Evolutionary conservation across 2,329 filamentous ascomycete species (phyloP).

Genomic region (Epichloe glyceriae): DNA sequence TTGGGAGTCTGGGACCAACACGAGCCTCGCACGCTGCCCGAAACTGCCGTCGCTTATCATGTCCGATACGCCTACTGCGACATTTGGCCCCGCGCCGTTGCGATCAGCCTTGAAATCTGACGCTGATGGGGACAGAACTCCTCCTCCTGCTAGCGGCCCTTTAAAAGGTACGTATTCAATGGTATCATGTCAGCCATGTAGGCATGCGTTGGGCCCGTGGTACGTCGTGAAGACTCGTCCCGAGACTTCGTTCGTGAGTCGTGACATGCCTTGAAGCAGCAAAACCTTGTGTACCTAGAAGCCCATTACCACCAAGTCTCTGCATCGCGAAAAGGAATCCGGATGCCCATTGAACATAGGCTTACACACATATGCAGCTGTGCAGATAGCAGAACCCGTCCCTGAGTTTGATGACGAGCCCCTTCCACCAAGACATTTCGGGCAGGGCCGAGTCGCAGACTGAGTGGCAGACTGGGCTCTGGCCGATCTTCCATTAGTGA

Average conservation of each 20-base stretch:
- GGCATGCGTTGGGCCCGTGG: not conserved
- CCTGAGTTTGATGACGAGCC: constrained; percentile 22
- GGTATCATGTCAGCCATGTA: not conserved
- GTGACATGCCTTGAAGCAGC: not conserved
- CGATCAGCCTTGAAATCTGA: constrained; percentile 32
- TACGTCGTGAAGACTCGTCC: not conserved
- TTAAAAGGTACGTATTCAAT: constrained; percentile 26
- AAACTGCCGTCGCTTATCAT: constrained; percentile 9
- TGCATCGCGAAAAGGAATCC: not conserved
- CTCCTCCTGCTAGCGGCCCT: constrained; percentile 22
- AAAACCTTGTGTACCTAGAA: not conserved
- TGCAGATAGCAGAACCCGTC: constrained; percentile 44
- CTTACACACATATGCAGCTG: constrained; percentile 25
- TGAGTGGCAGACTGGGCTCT: constrained; percentile 24
- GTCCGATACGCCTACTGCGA: constrained; percentile 14
- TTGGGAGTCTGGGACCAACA: not conserved
- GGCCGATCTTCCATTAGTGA: constrained; percentile 33
- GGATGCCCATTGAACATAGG: constrained; percentile 1
- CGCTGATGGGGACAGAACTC: constrained; percentile 25
- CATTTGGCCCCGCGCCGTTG: constrained; percentile 18
- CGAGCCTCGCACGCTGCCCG: not conserved
- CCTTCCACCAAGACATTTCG: constrained; percentile 19
- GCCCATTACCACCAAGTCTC: not conserved
- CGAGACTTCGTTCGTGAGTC: not conserved
- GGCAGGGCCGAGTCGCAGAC: constrained; percentile 19